Evolutionary conservation across 495 filamentous ascomycete species (phyloP).

Genomic region (Elaphomyces granulatus): DNA sequence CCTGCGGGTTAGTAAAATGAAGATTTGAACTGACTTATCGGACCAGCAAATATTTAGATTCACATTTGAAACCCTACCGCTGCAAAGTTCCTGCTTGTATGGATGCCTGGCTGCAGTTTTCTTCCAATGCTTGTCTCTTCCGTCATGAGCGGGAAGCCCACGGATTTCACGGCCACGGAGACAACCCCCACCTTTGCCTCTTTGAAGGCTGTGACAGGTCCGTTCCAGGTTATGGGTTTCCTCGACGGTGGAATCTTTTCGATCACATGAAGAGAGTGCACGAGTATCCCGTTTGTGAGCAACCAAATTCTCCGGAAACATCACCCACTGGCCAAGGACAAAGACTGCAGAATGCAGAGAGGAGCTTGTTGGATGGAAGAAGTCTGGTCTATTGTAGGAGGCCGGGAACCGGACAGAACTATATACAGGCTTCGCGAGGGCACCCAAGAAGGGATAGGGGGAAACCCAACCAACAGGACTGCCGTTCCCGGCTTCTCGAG

Average conservation of each 20-base stretch:
- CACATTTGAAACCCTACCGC: slow-evolving; percentile 83
- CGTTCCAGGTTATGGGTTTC: slow-evolving; percentile 68
- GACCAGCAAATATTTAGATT: slow-evolving; percentile 92
- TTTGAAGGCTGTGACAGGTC: slow-evolving; percentile 75
- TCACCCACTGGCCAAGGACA: slow-evolving; percentile 25
- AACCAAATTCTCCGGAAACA: slow-evolving; percentile 31
- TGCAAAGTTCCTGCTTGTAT: slow-evolving; percentile 70
- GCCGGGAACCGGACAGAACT: too few relatives aligned
- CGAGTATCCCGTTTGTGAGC: slow-evolving; percentile 48
- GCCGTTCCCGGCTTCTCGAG: slow-evolving; percentile 28
- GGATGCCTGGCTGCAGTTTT: slow-evolving; percentile 57
- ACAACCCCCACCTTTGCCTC: slow-evolving; percentile 74
- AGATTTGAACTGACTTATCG: slow-evolving; percentile 25
- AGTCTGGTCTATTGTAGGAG: too few relatives aligned
- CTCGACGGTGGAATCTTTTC: slow-evolving; percentile 78
- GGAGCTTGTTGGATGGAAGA: too few relatives aligned
- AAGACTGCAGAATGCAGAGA: slow-evolving; percentile 31
- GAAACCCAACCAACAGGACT: slow-evolving; percentile 32
- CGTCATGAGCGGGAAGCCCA: slow-evolving; percentile 90
- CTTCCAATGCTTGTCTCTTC: slow-evolving; percentile 86
- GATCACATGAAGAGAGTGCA: slow-evolving; percentile 96
- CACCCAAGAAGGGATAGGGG: too few relatives aligned
- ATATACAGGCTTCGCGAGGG: too few relatives aligned
- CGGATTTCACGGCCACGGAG: slow-evolving; percentile 84
- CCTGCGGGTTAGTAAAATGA: neutral